Evolutionary conservation across 2,329 filamentous ascomycete species (phyloP), one percentile per base, ranked within the genome.

Genomic region (Botrytis aclada): DNA sequence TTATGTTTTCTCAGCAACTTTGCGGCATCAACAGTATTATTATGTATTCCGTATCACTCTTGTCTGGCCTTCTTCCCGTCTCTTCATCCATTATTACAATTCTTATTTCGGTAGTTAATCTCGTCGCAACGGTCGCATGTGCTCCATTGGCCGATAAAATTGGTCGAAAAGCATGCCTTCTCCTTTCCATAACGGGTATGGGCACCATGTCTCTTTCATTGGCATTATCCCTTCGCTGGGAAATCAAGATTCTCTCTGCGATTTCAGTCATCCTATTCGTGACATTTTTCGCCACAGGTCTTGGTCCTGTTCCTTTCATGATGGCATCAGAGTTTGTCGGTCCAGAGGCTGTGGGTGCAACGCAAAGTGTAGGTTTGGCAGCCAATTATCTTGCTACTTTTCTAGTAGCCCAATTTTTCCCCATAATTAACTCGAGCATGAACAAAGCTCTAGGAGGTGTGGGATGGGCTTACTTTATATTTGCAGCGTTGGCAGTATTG

Each of bases 1-100:
- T 97, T 77, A 98, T 98, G 95, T 87, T 95, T 73, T 92, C 93
- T 0, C 96, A 98, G 81, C 96, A 99, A 81, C 86, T 98, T 54
- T 95, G 93, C 73, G 95, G 94, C 64, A 95, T 98, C 84, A 98
- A 99, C 87, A 95, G 92, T 73, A 95, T 98, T 80, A 92, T 98
- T 83, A 98, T 99, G 95, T 99, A 99, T 83, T 97, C 95, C 3
- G 96, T 98, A 9, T 94, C 93, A 0, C 89, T 99, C 1, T 88
- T 99, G 22, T 89, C 92, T 45, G 90, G 90, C 75, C 87, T 98
- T 2, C 88, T 99, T 0, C 92, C 93, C 5, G 89, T 94, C 64
- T 94, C 90, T 75, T 95, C 95, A 0, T 92, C 92, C 0, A 84
- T 97, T 1, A 87, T 99, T 70, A 97, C 95, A 71, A 95, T 98